Percentiles rank a stretch among this genome's conserved stretches.
These are phyloP conservation scores for Sporisorium scitamineum DNA, from an alignment of 1,284 basidiomycete species.

Conservation along the genomic window DNA sequence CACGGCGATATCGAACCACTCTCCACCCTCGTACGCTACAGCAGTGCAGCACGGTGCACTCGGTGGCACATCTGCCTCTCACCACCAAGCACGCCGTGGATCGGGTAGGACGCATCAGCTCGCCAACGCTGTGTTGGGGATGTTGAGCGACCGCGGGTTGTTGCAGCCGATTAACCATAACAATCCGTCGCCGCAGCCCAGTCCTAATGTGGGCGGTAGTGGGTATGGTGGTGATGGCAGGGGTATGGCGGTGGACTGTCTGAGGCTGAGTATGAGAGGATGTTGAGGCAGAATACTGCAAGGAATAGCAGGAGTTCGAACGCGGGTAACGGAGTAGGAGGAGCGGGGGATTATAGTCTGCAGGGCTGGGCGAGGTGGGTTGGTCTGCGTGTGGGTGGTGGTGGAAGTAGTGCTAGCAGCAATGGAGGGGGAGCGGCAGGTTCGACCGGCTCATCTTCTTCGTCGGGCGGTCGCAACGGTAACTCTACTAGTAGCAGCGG, in stretches of 20 bases:
- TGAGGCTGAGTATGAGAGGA: constrained; percentile 50
- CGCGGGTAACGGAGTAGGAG: neutral
- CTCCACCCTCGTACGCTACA: constrained; percentile 31
- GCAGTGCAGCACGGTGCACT: constrained; percentile 34
- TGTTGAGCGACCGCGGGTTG: constrained; percentile 55
- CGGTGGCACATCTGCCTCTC: constrained; percentile 31
- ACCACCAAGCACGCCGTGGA: constrained; percentile 48
- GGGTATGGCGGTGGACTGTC: constrained; percentile 36
- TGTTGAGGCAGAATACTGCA: constrained; percentile 42
- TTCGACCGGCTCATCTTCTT: neutral
- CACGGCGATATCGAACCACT: constrained; percentile 9
- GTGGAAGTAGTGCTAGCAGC: neutral
- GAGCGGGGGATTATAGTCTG: constrained; percentile 34
- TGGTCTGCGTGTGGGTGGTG: constrained; percentile 14
- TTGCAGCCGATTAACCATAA: constrained; percentile 46
- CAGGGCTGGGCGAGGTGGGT: constrained; percentile 41
- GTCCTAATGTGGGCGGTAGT: constrained; percentile 12
- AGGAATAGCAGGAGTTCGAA: constrained; percentile 19
- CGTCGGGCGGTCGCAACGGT: neutral
- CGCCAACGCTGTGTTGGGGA: constrained; percentile 60
- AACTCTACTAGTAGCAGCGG: constrained; percentile 5
- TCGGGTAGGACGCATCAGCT: constrained; percentile 53
- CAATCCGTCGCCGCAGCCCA: constrained; percentile 39
- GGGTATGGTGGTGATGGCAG: constrained; percentile 28
- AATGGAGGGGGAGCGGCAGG: neutral